These are phyloP conservation scores for Lactarius pseudohatsudake DNA, from an alignment of 768 basidiomycete genomes.

Conservation along the genomic window DNA sequence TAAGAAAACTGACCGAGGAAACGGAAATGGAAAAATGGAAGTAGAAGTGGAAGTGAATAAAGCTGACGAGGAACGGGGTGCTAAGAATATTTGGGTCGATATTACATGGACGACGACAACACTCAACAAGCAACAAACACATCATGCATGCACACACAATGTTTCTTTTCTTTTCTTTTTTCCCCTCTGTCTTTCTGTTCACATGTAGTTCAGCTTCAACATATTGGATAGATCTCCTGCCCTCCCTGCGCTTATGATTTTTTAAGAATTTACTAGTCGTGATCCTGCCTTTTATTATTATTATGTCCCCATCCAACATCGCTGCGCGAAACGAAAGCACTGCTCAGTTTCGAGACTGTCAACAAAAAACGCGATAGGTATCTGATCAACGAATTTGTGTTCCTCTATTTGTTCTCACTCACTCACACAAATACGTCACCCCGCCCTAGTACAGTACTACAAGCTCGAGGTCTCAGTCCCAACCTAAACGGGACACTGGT, in stretches of 20 bases:
- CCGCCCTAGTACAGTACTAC: no score
- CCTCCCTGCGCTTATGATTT: conserved; percentile 2
- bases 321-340: neutral
- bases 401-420: neutral
- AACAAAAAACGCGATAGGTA: no score
- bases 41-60: neutral
- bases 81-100: neutral
- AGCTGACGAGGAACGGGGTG: neutral
- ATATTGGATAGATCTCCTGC: conserved; percentile 15
- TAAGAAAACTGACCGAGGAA: neutral
- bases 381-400: no score
- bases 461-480: no score
- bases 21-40: no score
- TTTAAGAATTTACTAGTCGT: neutral
- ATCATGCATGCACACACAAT: conserved; percentile 2
- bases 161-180: neutral
- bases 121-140: conserved; percentile 3
- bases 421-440: no score
- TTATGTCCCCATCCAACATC: neutral
- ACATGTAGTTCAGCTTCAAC: neutral
- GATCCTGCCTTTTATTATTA: neutral
- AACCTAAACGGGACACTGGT: neutral
- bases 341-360: neutral
- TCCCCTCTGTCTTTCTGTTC: neutral
- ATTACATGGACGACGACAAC: neutral